phyloP scores from a whole-genome alignment of 1,284 basidiomycete species.

The Apiotrichum siamense region DNA sequence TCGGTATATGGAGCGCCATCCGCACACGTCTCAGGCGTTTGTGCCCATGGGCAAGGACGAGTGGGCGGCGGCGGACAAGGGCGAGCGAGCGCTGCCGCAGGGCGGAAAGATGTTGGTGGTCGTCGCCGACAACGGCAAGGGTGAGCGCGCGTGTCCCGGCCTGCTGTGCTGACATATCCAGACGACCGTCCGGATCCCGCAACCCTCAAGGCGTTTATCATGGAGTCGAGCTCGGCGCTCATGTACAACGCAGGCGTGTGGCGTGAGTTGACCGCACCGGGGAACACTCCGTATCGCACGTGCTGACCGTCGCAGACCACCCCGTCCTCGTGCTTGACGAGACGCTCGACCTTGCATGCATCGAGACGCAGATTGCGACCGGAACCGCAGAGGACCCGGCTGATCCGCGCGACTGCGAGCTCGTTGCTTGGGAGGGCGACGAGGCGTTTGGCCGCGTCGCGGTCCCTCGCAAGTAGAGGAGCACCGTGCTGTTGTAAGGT shows the following conservation, averaged over 20 bases:
- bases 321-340: slow-evolving; percentile 44
- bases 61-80: slow-evolving; percentile 37
- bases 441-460: slow-evolving; percentile 31
- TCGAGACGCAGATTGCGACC: slow-evolving; percentile 45
- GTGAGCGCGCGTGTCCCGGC: too few species aligned
- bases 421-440: slow-evolving; percentile 36
- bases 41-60: slow-evolving; percentile 70
- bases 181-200: slow-evolving; percentile 69
- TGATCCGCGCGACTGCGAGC: slow-evolving; percentile 43
- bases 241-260: slow-evolving; percentile 75
- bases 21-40: slow-evolving; percentile 65
- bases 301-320: too few species aligned
- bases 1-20: slow-evolving; percentile 46
- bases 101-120: slow-evolving; percentile 55
- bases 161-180: too few species aligned
- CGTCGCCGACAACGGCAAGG: slow-evolving; percentile 72
- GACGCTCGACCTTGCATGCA: slow-evolving; percentile 45
- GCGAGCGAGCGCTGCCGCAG: slow-evolving; percentile 33
- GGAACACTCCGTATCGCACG: too few species aligned
- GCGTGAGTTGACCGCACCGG: too few species aligned
- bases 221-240: slow-evolving; percentile 63
- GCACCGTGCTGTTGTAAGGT: too few species aligned
- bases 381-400: slow-evolving; percentile 28
- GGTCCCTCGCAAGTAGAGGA: too few species aligned
- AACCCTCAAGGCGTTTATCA: slow-evolving; percentile 50